A percentile compares a stretch with the other conserved stretches of the same genome.
Conservation (phyloP, 2,329 filamentous ascomycete species). For the Aspergillus pseudonomiae region DNA sequence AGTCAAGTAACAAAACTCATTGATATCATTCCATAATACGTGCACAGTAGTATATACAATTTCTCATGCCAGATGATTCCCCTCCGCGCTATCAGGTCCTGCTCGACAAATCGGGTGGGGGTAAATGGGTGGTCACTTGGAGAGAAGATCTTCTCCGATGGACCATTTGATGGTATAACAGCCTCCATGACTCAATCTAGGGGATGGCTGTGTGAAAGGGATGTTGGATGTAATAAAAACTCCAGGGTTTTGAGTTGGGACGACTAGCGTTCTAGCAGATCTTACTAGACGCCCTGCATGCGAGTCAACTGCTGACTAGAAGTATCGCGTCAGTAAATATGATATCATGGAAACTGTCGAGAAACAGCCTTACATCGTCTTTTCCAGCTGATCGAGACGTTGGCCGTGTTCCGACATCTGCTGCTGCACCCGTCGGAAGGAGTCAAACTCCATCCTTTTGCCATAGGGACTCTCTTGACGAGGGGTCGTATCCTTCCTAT, state of each 20-base stretch:
- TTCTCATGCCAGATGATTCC: neutral
- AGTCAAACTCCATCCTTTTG: constrained; percentile 25
- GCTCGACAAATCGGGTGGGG: constrained; percentile 14
- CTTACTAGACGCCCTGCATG: neutral
- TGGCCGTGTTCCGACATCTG: constrained; percentile 28
- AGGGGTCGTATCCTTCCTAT: constrained; percentile 25
- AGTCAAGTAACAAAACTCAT: neutral
- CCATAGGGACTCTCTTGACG: constrained; percentile 25
- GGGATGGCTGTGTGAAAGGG: neutral
- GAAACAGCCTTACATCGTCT: constrained; percentile 25
- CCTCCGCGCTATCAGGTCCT: constrained; percentile 14
- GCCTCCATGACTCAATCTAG: neutral
- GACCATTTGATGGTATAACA: neutral
- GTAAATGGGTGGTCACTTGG: neutral
- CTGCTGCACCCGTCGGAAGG: constrained; percentile 20
- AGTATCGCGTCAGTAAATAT: neutral
- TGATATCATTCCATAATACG: constrained; percentile 1
- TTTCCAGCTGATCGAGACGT: constrained; percentile 31
- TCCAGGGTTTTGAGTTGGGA: neutral
- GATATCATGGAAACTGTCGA: neutral
- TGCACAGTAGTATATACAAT: constrained; percentile 9
- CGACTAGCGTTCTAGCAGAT: neutral
- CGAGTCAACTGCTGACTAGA: neutral
- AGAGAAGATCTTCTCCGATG: neutral
- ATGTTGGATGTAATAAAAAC: neutral